Conservation (phyloP, 345 rosid species). For the Chamaenerion angustifolium region DNA sequence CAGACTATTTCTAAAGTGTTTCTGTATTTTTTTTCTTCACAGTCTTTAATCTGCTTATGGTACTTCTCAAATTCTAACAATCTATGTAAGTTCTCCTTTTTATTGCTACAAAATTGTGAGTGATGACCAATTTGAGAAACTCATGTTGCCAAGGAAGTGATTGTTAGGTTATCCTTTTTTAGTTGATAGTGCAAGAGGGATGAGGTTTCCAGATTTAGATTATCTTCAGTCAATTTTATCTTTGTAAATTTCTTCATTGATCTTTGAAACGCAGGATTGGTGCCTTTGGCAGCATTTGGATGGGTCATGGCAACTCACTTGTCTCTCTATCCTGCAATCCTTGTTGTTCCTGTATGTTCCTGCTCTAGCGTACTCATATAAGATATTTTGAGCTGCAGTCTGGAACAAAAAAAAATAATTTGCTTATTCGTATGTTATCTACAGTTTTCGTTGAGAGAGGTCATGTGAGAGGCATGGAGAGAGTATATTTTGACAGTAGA, state of each 20-base stretch:
- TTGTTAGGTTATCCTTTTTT: too few species aligned
- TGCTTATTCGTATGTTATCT: neutral
- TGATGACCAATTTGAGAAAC: too few species aligned
- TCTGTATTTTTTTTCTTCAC: neutral
- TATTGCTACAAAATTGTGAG: too few species aligned
- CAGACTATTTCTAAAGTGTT: slow-evolving; percentile 2
- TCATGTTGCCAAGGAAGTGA: too few species aligned
- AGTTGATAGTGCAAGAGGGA: too few species aligned
- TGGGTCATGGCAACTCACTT: slow-evolving; percentile 83
- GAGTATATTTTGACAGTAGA: too few species aligned
- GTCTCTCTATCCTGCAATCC: slow-evolving; percentile 71
- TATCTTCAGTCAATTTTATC: neutral
- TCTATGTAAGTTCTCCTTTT: neutral
- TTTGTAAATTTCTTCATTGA: neutral
- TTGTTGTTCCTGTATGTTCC: slow-evolving; percentile 59
- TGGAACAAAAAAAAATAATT: neutral
- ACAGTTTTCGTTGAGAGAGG: too few species aligned
- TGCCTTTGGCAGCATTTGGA: slow-evolving; percentile 86
- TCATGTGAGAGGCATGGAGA: too few species aligned
- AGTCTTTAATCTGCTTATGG: neutral
- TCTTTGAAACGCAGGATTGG: slow-evolving; percentile 28
- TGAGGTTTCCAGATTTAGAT: too few species aligned
- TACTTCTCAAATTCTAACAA: neutral
- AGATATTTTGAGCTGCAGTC: neutral
- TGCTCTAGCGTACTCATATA: neutral